phyloP scores from a whole-genome alignment of 176 grass and related monocot species.

The Hyparrhenia diplandra region DNA sequence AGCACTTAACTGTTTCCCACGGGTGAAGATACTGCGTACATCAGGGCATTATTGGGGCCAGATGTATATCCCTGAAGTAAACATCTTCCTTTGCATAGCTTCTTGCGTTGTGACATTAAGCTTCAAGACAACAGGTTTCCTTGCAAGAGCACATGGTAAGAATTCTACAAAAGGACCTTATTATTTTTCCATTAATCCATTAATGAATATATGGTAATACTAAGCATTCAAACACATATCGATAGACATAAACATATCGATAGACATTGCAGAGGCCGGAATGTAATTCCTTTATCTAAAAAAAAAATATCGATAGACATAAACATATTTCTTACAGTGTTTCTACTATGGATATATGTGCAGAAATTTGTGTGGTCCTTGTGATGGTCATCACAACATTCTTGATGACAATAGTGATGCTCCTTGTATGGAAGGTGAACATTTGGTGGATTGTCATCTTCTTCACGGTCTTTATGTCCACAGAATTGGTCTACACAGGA shows the following conservation, averaged over 20 bases:
- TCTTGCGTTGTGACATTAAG: conserved; percentile 37
- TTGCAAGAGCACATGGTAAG: conserved; percentile 73
- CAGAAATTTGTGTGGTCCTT: conserved; percentile 68
- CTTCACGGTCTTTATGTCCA: conserved; percentile 47
- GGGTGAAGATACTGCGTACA: conserved; percentile 53
- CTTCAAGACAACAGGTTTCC: conserved; percentile 54
- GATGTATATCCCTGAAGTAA: conserved; percentile 66
- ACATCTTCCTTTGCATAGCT: conserved; percentile 48
- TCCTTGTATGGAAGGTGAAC: conserved; percentile 55
- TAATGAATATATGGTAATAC: background rate
- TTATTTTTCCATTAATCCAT: background rate
- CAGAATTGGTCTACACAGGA: conserved; percentile 52
- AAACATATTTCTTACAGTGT: background rate
- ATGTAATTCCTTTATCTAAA: too few relatives aligned
- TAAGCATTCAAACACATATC: background rate
- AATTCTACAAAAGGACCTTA: background rate
- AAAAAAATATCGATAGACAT: too few relatives aligned
- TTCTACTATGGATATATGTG: background rate
- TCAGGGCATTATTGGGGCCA: conserved; percentile 53
- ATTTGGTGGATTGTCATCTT: conserved; percentile 52
- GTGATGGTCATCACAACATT: conserved; percentile 65
- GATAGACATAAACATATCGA: background rate
- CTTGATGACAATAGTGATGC: conserved; percentile 59
- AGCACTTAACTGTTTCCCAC: conserved; percentile 54
- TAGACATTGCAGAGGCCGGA: too few relatives aligned